Evolutionary conservation across 2,329 filamentous ascomycete species (phyloP).

Genomic region (Pseudocercospora pini-densiflorae): DNA sequence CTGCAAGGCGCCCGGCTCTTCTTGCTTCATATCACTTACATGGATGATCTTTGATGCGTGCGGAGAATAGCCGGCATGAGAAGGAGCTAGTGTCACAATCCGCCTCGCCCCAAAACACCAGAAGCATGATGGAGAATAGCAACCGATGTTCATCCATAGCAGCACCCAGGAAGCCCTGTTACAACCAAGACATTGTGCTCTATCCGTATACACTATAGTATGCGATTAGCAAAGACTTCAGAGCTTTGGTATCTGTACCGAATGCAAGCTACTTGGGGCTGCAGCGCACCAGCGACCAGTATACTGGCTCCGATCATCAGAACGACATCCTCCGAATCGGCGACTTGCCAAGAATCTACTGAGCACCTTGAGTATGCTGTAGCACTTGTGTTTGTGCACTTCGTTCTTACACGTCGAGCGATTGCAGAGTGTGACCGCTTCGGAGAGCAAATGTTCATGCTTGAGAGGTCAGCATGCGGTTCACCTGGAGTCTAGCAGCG

Average conservation of each 20-base stretch:
- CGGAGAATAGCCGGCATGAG: slow-evolving; percentile 1
- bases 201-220: not conserved
- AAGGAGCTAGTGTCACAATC: not conserved
- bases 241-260: not conserved
- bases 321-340: slow-evolving; percentile 1
- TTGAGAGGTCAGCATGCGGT: slow-evolving; percentile 18
- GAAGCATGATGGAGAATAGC: not conserved
- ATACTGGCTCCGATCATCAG: slow-evolving; percentile 5
- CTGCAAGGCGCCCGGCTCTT: not conserved
- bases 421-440: not conserved
- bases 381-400: not conserved
- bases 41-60: not conserved
- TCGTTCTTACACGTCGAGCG: not conserved
- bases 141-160: not conserved
- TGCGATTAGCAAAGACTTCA: not conserved
- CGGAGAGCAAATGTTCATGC: not conserved
- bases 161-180: not conserved
- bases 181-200: not conserved
- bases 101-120: not conserved
- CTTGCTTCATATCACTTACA: not conserved
- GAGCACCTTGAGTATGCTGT: not conserved
- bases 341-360: not conserved
- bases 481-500: slow-evolving; percentile 13
- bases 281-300: not conserved
- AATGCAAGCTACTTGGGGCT: not conserved